Conservation (phyloP, 2,329 filamentous ascomycete genomes). For the Massarina eburnea region DNA sequence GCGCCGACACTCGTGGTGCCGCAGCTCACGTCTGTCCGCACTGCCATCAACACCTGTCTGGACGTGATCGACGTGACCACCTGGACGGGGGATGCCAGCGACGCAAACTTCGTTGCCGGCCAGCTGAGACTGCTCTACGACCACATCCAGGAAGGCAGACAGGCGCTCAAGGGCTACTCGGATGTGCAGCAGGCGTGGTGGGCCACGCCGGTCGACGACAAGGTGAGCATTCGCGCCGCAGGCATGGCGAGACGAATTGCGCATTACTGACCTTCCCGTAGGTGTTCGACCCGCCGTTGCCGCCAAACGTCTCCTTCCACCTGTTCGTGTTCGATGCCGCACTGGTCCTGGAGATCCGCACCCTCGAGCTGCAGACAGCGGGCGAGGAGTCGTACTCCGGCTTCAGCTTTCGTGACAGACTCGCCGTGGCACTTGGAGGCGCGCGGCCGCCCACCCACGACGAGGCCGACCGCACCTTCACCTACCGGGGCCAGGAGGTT, state of each 20-base stretch:
- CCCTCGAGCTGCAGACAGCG: slow-evolving; percentile 58
- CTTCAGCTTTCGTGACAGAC: slow-evolving; percentile 60
- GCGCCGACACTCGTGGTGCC: slow-evolving; percentile 64
- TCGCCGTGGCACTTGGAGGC: slow-evolving; percentile 52
- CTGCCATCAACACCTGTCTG: slow-evolving; percentile 79
- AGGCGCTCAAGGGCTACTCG: slow-evolving; percentile 58
- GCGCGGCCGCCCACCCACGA: slow-evolving; percentile 47
- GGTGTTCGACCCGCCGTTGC: slow-evolving; percentile 64
- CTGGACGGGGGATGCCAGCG: slow-evolving; percentile 67
- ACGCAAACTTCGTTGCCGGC: slow-evolving; percentile 60
- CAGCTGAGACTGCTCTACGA: slow-evolving; percentile 62
- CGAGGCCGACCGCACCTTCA: slow-evolving; percentile 77
- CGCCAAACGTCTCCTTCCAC: slow-evolving; percentile 73
- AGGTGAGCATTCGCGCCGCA: slow-evolving; percentile 47
- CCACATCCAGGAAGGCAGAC: slow-evolving; percentile 62
- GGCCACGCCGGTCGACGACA: slow-evolving; percentile 57
- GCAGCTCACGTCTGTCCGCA: slow-evolving; percentile 70
- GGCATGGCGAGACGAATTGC: slow-evolving; percentile 2
- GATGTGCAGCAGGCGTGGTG: slow-evolving; percentile 57
- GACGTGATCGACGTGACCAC: slow-evolving; percentile 79
- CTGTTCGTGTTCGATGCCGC: slow-evolving; percentile 57
- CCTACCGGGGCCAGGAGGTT: slow-evolving; percentile 69
- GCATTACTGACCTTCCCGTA: slow-evolving; percentile 19
- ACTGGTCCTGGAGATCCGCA: slow-evolving; percentile 65
- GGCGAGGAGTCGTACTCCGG: slow-evolving; percentile 34